Evolutionary conservation across 139 green algal species (phyloP).

Genomic region (Coelastrella sp.): DNA sequence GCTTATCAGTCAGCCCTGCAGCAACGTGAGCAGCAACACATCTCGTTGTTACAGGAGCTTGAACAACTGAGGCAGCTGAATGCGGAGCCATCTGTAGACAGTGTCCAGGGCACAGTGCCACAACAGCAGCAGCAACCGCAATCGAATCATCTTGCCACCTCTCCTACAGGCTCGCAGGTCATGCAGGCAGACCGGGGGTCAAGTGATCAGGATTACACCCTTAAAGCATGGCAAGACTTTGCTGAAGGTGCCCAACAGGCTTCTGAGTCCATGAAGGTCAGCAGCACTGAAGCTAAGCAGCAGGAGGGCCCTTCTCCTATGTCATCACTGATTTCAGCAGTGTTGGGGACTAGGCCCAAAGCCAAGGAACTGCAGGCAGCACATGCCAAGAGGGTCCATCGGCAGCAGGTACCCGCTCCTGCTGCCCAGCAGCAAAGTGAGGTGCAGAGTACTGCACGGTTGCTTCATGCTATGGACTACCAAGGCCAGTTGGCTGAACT

Average conservation of each 20-base stretch:
- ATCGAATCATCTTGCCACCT: not conserved
- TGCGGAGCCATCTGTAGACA: not conserved
- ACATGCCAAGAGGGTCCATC: not conserved
- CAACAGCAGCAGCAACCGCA: not conserved
- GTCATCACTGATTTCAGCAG: not conserved
- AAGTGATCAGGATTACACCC: not conserved
- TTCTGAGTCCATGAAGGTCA: not conserved
- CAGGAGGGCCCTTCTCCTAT: not conserved
- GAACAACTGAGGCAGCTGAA: constrained; percentile 12
- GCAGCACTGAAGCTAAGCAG: not conserved
- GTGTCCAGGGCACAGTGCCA: not conserved
- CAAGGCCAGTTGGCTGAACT: not conserved
- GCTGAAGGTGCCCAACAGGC: not conserved
- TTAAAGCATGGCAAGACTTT: not conserved
- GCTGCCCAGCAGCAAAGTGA: not conserved
- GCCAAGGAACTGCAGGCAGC: not conserved
- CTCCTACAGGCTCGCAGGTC: no score
- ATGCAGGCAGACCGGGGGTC: no score
- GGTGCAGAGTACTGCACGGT: not conserved
- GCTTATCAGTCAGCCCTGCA: constrained; percentile 18
- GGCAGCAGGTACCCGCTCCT: no score
- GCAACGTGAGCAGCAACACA: constrained; percentile 38
- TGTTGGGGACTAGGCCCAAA: not conserved
- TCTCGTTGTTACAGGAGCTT: constrained; percentile 13
- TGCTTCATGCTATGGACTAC: not conserved